A percentile compares a stretch with the other conserved stretches of the same genome.
Evolutionary conservation across 176 grass and related monocot genomes (phyloP).

Genomic region (Rhipidocladum racemiflorum): DNA sequence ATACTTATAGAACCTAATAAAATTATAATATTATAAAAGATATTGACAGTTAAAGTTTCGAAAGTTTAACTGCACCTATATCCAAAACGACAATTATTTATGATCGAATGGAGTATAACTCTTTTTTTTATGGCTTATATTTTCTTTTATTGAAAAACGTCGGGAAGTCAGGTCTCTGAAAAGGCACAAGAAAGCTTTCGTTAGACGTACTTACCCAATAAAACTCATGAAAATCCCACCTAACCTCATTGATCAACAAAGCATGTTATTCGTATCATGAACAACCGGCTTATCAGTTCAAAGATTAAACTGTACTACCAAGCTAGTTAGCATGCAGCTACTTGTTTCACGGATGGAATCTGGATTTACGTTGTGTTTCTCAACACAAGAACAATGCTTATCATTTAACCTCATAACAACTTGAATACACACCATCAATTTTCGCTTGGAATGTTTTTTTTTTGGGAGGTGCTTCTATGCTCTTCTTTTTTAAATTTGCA

Average conservation of each 20-base stretch:
- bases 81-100: too few relatives aligned
- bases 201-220: constrained; percentile 21
- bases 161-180: neutral
- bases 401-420: neutral
- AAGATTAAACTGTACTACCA: neutral
- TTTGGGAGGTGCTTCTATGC: too few relatives aligned
- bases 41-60: too few relatives aligned
- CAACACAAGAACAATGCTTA: neutral
- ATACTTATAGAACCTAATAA: too few relatives aligned
- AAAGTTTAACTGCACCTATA: too few relatives aligned
- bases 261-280: constrained; percentile 1
- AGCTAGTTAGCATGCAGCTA: neutral
- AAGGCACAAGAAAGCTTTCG: constrained; percentile 17
- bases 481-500: too few relatives aligned
- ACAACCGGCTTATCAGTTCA: neutral
- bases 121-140: neutral
- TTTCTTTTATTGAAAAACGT: constrained; percentile 5
- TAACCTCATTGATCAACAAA: neutral
- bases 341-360: constrained; percentile 1
- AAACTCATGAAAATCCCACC: constrained; percentile 6
- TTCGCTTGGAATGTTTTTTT: neutral
- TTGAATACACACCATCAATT: neutral
- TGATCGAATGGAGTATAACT: too few relatives aligned
- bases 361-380: neutral
- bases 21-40: too few relatives aligned